Conservation (phyloP, 208 protist genomes). For the Trypanosoma platydactyli region DNA sequence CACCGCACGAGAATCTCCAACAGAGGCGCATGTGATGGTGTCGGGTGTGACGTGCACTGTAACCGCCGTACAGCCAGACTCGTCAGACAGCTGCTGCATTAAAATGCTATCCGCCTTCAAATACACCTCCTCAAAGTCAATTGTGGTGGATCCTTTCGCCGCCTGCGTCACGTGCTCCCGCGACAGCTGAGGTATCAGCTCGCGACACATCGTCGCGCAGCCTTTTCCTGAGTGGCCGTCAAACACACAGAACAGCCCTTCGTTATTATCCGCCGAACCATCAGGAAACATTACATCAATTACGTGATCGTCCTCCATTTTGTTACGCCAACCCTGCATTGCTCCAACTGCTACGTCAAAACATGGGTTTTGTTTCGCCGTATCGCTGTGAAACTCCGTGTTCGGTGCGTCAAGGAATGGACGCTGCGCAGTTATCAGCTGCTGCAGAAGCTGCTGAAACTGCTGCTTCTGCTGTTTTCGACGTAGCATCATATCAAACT, state of each 20-base stretch:
- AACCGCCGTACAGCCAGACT: conserved; percentile 78
- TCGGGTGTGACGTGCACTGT: conserved; percentile 64
- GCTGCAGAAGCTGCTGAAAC: conserved; percentile 67
- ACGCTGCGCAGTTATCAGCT: conserved; percentile 54
- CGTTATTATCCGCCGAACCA: conserved; percentile 32
- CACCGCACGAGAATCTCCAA: conserved; percentile 92
- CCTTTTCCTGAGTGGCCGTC: conserved; percentile 82
- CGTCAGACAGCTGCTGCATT: conserved; percentile 41
- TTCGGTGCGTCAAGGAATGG: conserved; percentile 59
- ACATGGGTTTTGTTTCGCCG: conserved; percentile 40
- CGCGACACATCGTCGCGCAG: conserved; percentile 44
- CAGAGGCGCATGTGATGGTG: conserved; percentile 85
- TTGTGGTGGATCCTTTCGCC: conserved; percentile 20
- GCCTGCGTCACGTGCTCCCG: conserved; percentile 21
- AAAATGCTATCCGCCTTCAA: conserved; percentile 67
- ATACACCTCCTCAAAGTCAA: conserved; percentile 74
- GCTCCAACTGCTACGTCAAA: conserved; percentile 79
- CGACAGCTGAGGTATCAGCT: conserved; percentile 37
- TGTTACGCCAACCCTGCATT: conserved; percentile 89
- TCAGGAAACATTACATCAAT: conserved; percentile 58
- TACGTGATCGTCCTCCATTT: conserved; percentile 87
- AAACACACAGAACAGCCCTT: conserved; percentile 84
- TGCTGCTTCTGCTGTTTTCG: conserved; percentile 57
- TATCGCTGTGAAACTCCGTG: conserved; percentile 66
- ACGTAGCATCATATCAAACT: conserved; percentile 36